Conservation (phyloP, 1,139 yeast species). For the Candida neerlandica region DNA sequence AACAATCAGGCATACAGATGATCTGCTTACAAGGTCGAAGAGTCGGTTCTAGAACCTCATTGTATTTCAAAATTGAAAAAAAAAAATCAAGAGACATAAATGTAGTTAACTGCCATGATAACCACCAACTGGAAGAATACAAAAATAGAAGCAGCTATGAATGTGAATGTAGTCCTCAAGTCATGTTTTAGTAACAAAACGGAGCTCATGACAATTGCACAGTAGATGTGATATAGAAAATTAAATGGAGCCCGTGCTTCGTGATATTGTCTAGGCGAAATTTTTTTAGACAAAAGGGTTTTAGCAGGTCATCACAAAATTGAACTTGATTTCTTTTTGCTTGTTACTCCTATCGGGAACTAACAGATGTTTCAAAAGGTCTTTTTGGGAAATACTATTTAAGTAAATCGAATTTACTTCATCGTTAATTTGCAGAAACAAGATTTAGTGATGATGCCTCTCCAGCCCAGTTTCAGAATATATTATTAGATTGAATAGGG, state of each 20-base stretch:
- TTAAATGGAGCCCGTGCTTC: not conserved
- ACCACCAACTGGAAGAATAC: not conserved
- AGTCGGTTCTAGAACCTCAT: not conserved
- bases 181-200: not conserved
- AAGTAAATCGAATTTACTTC: not conserved
- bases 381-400: not conserved
- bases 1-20: not conserved
- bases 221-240: not conserved
- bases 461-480: not conserved
- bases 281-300: not conserved
- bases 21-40: not conserved
- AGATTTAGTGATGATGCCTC: not conserved
- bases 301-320: constrained; percentile 1
- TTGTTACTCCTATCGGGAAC: not conserved
- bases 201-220: not conserved
- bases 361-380: not conserved
- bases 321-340: not conserved
- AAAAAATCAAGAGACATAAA: not conserved
- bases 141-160: not conserved
- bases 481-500: not conserved
- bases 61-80: not conserved
- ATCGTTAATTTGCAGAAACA: not conserved
- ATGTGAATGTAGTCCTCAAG: not conserved
- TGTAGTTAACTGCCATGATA: not conserved
- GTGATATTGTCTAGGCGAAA: not conserved